Conservation (phyloP, 495 filamentous ascomycete species). For the Penicillium nucicola region DNA sequence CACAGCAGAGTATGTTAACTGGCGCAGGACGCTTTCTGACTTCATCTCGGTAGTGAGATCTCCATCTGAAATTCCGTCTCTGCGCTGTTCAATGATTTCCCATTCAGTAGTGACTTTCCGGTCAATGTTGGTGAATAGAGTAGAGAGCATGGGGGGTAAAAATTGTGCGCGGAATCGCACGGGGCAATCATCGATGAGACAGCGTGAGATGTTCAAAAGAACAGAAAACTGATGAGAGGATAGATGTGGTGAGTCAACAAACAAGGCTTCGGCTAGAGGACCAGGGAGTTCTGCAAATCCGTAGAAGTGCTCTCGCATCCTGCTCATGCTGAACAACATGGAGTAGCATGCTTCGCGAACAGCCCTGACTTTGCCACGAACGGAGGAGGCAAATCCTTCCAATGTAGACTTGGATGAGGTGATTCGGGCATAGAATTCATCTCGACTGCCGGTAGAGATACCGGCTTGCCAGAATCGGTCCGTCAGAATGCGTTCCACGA, state of each 20-base stretch:
- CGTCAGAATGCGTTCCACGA: conserved; percentile 80
- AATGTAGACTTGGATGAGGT: conserved; percentile 81
- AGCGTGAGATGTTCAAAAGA: conserved; percentile 78
- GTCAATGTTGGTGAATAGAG: conserved; percentile 82
- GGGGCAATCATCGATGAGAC: conserved; percentile 88
- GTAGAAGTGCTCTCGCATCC: conserved; percentile 84
- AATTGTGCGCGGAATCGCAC: conserved; percentile 72
- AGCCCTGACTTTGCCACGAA: conserved; percentile 81
- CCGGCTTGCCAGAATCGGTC: conserved; percentile 99
- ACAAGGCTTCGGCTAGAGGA: conserved; percentile 80
- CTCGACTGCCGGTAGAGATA: conserved; percentile 89
- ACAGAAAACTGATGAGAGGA: conserved; percentile 92
- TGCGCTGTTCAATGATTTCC: conserved; percentile 62
- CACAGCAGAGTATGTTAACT: conserved; percentile 86
- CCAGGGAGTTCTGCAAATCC: conserved; percentile 79
- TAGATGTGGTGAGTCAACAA: conserved; percentile 75
- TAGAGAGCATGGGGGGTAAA: conserved; percentile 77
- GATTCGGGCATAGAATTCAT: conserved; percentile 93
- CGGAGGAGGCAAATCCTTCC: conserved; percentile 90
- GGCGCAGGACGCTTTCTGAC: conserved; percentile 91
- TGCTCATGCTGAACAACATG: conserved; percentile 89
- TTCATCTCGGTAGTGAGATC: conserved; percentile 95
- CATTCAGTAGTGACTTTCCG: conserved; percentile 83
- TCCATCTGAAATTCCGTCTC: conserved; percentile 60
- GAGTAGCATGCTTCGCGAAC: conserved; percentile 92